phyloP scores from a whole-genome alignment of 139 green algal genomes.

The Volvox reticuliferus region DNA sequence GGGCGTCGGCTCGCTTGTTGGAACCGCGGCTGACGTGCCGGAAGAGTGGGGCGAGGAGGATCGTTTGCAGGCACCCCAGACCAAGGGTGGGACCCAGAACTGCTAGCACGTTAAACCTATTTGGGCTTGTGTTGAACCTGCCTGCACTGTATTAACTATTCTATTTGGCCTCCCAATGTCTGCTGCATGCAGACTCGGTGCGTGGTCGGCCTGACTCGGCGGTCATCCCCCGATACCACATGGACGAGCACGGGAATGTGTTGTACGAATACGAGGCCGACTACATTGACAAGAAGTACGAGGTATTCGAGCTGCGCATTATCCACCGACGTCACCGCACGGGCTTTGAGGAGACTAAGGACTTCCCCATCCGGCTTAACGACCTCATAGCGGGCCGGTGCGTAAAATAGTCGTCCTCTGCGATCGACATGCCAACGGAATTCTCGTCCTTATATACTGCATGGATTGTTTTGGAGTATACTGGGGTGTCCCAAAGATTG shows the following conservation, averaged over 20 bases:
- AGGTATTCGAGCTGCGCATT: slow-evolving; percentile 84
- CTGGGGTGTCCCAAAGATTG: too few relatives aligned
- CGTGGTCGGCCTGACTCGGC: background rate
- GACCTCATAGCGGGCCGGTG: slow-evolving; percentile 94
- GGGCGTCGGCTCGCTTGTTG: background rate
- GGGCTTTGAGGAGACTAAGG: slow-evolving; percentile 95
- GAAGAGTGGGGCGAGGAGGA: slow-evolving; percentile 31
- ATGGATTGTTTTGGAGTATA: too few relatives aligned
- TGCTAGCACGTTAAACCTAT: background rate
- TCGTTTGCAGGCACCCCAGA: background rate
- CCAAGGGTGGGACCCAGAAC: slow-evolving; percentile 7
- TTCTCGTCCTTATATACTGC: too few relatives aligned
- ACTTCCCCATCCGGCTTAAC: slow-evolving; percentile 87
- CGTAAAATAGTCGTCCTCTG: background rate
- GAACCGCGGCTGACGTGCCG: background rate
- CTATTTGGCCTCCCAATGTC: background rate
- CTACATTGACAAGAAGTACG: slow-evolving; percentile 76
- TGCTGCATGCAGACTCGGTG: background rate
- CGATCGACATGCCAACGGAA: too few relatives aligned
- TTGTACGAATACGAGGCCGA: slow-evolving; percentile 64
- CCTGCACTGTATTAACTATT: background rate
- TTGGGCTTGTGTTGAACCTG: background rate
- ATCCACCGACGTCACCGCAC: slow-evolving; percentile 82
- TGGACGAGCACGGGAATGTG: slow-evolving; percentile 52
- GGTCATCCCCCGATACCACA: slow-evolving; percentile 14